Evolutionary conservation across 768 basidiomycete genomes (phyloP), one percentile per base, ranked within the genome.

Genomic region (Royoungia palumana): DNA sequence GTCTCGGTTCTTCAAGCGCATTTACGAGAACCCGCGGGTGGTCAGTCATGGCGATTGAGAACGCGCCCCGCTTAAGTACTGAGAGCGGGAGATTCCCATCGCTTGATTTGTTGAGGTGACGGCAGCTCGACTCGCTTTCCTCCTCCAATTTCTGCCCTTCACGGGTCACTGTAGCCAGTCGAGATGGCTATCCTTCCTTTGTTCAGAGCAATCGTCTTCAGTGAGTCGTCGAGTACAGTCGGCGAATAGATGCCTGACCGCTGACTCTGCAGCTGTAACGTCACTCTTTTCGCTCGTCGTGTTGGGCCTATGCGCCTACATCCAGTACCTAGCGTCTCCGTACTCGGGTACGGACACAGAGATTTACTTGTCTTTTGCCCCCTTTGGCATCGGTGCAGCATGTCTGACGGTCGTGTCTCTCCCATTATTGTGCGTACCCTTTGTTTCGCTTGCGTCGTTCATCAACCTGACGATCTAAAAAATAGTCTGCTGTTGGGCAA

Each of bases 101-200:
- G n/a, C n/a, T n/a, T n/a, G n/a, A n/a, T n/a, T n/a, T n/a, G n/a
- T n/a, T n/a, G n/a, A n/a, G 5, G 13, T 40, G 36, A 52, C 43
- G 30, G 44, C 44, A 52, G 13, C n/a, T 35, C 9, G 5, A 9
- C 14, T 37, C 32, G 19, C 24, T 11, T 11, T 47, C 37, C 6
- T 21, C 39, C 41, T 51, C 25, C n/a, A n/a, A n/a, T n/a, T n/a
- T n/a, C n/a, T n/a, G n/a, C n/a, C n/a, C n/a, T n/a, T n/a, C n/a
- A n/a, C n/a, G n/a, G n/a, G 37, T 6, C 19, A 11, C 34, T 35
- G 17, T 51, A 46, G 44, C 25, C 41, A 41, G 43, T 27, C 4
- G 54, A 49, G 41, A 61, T 62, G 60, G 57, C 55, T 17, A 14
- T 55, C 62, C 49, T 62, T 62, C 53, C 57, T 53, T 59, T 40